Evolutionary conservation across 257 asterid genomes (phyloP).

Genomic region (Buddleja alternifolia): DNA sequence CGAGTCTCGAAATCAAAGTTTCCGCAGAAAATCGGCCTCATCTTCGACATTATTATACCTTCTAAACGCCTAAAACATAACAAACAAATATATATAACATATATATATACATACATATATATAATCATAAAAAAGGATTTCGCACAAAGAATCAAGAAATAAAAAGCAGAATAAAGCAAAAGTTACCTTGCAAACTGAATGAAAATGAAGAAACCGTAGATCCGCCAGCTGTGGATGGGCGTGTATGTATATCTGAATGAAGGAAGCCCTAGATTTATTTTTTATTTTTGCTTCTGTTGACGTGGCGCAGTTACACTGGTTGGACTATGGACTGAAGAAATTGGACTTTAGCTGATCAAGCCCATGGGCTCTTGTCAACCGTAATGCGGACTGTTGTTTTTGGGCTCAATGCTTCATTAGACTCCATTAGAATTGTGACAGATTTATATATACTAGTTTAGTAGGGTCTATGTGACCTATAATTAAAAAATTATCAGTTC

Average conservation of each 20-base stretch:
- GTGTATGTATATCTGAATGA: neutral
- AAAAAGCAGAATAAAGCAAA: neutral
- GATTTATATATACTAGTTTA: no score
- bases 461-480: no score
- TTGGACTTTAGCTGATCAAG: no score
- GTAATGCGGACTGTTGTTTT: no score
- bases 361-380: neutral
- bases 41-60: constrained; percentile 28
- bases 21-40: constrained; percentile 87
- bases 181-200: neutral
- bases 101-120: neutral
- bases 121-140: neutral
- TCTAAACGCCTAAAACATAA: neutral
- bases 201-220: neutral
- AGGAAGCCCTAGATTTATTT: constrained; percentile 30
- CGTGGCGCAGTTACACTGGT: neutral
- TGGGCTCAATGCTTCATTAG: neutral
- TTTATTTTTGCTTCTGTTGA: constrained; percentile 2
- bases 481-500: no score
- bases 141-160: no score
- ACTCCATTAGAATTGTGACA: no score
- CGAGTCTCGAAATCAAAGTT: constrained; percentile 86
- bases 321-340: constrained; percentile 22
- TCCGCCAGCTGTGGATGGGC: constrained; percentile 6
- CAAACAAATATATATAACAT: neutral